These are phyloP conservation scores for Mycogone perniciosa DNA, from an alignment of 2,329 filamentous ascomycete genomes.

Conservation along the genomic window DNA sequence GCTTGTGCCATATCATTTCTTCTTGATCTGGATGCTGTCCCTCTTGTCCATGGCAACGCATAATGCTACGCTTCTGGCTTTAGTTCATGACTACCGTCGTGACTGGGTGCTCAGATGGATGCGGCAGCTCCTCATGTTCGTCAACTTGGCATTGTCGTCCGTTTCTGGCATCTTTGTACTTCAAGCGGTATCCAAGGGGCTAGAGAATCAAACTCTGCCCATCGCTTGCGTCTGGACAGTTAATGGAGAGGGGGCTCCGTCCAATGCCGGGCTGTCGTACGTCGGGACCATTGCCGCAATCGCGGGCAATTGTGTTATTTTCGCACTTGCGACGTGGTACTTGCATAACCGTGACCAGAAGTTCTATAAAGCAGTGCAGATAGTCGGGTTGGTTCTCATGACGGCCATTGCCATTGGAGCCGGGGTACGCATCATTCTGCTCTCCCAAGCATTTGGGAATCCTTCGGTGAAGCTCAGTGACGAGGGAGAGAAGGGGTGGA, in stretches of 20 bases:
- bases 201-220: constrained; percentile 48
- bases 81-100: constrained; percentile 59
- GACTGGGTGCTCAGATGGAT: constrained; percentile 63
- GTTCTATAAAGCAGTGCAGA: constrained; percentile 50
- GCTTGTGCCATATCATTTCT: constrained; percentile 63
- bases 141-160: constrained; percentile 54
- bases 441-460: constrained; percentile 54
- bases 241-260: constrained; percentile 24
- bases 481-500: constrained; percentile 50
- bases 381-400: constrained; percentile 49
- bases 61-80: constrained; percentile 56
- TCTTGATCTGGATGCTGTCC: constrained; percentile 63
- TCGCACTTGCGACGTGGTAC: constrained; percentile 57
- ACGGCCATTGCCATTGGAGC: constrained; percentile 52
- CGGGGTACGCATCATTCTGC: constrained; percentile 48
- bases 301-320: constrained; percentile 51
- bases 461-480: constrained; percentile 47
- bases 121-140: constrained; percentile 58
- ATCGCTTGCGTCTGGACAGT: constrained; percentile 56
- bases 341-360: constrained; percentile 49
- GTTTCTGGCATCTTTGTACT: constrained; percentile 52
- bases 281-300: constrained; percentile 57
- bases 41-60: constrained; percentile 60
- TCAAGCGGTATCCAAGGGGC: constrained; percentile 44
- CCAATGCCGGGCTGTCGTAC: constrained; percentile 42